Evolutionary conservation across 805 yeast species (phyloP), one percentile per base, ranked within the genome.

Genomic region (Sugiyamaella smithiae): DNA sequence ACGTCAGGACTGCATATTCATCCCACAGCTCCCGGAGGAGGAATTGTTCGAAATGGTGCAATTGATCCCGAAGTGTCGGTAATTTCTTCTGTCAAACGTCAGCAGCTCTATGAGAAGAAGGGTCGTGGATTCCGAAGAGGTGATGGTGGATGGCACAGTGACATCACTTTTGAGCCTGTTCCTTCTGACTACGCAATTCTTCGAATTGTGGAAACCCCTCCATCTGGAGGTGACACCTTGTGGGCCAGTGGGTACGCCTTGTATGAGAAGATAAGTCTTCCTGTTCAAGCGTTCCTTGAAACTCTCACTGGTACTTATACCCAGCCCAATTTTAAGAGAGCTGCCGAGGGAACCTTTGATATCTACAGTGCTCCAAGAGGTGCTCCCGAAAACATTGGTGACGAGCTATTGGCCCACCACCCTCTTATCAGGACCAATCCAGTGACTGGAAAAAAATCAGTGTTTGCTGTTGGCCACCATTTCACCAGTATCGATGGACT

Each of bases 151-250:
- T 85, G 88, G 86, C 93, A 86, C 66, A 75, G 86, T 8, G 95
- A 86, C 63, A 83, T 84, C 37, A 77, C 88, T 22, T 85, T 82
- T 64, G 93, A 85, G 65, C 74, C 74, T 44, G 87, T 82, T 61
- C 85, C 90, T 9, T 84, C 91, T 11, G 85, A 85, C 12, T 70
- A 77, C 49, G 85, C 95, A 0, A 76, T 82, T 53, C 81, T 85
- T 59, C 72, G 79, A 16, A 79, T 82, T 49, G 68, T 84, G 42
- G 85, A 83, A 50, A 72, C 74, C 29, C 81, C 82, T 25, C 79
- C 74, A 20, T 65, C 61, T 24, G 71, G 71, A 11, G 84, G 83
- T n/a, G 83, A 78, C 58, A 79, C 83, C 4, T 62, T 72, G n/a
- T 78, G 77, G 72, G 72, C 75, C 24, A 74, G 76, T 45, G 78